These are phyloP conservation scores for Boletus rubescentipes DNA, from an alignment of 768 basidiomycete genomes.

Conservation along the genomic window DNA sequence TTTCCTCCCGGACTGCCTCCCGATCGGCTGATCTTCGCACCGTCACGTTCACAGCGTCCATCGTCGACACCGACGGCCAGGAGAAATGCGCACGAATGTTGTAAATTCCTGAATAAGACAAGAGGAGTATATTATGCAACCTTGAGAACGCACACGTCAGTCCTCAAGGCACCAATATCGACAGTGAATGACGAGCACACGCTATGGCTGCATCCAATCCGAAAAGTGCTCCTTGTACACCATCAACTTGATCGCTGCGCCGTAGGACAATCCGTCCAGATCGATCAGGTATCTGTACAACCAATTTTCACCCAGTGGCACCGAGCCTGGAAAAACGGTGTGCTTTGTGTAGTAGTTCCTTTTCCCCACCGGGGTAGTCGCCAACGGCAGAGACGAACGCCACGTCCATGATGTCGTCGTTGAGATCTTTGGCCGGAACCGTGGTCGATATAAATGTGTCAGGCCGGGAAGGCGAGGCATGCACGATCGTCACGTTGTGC, in stretches of 20 bases:
- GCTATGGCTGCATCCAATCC: constrained; percentile 93
- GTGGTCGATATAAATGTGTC: constrained; percentile 57
- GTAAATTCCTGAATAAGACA: constrained; percentile 86
- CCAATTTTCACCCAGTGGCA: constrained; percentile 86
- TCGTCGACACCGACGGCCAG: constrained; percentile 65
- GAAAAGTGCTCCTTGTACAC: constrained; percentile 90
- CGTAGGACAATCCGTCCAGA: constrained; percentile 94
- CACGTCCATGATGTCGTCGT: constrained; percentile 81
- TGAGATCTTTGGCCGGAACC: constrained; percentile 61
- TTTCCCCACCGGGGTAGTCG: constrained; percentile 74
- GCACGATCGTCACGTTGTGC: constrained; percentile 61
- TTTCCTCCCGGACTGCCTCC: constrained; percentile 45
- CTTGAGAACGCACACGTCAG: constrained; percentile 36
- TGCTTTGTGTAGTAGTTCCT: constrained; percentile 56
- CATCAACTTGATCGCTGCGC: constrained; percentile 85
- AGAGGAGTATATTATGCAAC: constrained; percentile 95
- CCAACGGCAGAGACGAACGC: constrained; percentile 82
- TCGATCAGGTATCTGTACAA: constrained; percentile 90
- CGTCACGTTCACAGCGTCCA: constrained; percentile 54
- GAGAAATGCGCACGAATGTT: constrained; percentile 94
- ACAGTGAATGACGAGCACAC: no score
- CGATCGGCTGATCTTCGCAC: constrained; percentile 28
- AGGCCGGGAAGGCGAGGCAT: constrained; percentile 63
- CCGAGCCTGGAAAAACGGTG: constrained; percentile 74
- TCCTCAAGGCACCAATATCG: no score